Conservation (phyloP, 129 eudicot genomes). For the Solidago caesia region DNA sequence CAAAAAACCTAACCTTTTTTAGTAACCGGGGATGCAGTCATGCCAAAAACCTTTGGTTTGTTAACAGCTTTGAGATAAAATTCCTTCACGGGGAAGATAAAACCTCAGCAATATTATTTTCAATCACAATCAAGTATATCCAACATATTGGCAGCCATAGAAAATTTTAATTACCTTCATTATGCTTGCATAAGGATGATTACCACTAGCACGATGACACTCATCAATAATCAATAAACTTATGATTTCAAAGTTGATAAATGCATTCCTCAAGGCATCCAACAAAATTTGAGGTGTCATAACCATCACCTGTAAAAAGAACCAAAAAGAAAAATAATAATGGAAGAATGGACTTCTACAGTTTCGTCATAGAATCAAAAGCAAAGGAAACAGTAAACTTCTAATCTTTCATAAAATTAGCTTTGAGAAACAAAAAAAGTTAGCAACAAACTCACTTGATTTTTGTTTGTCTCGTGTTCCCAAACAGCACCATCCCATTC, state of each 20-base stretch:
- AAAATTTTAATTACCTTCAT: slow-evolving; percentile 62
- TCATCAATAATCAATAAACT: slow-evolving; percentile 71
- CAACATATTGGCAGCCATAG: slow-evolving; percentile 1
- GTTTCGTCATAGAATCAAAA: too few relatives aligned
- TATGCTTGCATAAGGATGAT: slow-evolving; percentile 68
- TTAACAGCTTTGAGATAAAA: slow-evolving; percentile 51
- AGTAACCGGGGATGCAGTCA: slow-evolving; percentile 70
- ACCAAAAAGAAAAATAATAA: slow-evolving; percentile 1
- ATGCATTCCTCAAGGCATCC: slow-evolving; percentile 76
- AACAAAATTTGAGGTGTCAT: slow-evolving; percentile 89
- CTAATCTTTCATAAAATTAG: not conserved
- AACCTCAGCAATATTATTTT: slow-evolving; percentile 16
- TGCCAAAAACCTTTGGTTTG: slow-evolving; percentile 80
- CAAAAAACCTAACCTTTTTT: slow-evolving; percentile 51
- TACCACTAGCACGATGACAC: slow-evolving; percentile 71
- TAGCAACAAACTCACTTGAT: slow-evolving; percentile 49
- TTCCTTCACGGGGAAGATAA: slow-evolving; percentile 45
- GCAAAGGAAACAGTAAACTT: not conserved
- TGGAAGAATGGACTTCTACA: not conserved
- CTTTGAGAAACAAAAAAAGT: slow-evolving; percentile 1
- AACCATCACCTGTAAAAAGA: slow-evolving; percentile 52
- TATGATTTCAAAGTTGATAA: slow-evolving; percentile 45
- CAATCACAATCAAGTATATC: slow-evolving; percentile 1
- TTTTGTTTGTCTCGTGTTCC: slow-evolving; percentile 52
- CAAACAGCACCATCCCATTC: slow-evolving; percentile 57